Base-by-base conservation (phyloP, 352 stramenopile genomes). In the Globisporangium megalacanthum region DNA sequence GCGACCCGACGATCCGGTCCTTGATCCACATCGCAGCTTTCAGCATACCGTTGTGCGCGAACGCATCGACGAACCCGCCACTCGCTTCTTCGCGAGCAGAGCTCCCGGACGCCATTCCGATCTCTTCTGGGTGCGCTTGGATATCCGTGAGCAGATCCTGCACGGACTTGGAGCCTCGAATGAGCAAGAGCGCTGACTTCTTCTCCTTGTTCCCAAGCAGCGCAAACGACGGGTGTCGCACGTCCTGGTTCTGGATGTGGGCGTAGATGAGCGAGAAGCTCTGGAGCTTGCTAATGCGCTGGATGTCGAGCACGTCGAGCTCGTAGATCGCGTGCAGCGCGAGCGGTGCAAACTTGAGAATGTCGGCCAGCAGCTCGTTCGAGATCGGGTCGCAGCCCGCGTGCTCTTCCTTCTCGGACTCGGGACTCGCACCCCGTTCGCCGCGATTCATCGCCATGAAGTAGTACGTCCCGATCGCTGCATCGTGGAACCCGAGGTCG, bases 361-460 rank as follows among this genome's bases (percentile, higher is more conserved):
- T 69, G 19, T 89, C 80, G 9, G 66, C n/a, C 33, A 95, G 60
- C 9, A 95, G 61, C 1, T 85, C 79, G 51, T 95, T 81, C 10
- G 85, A 77, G 14, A 93, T 77, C 35, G 70, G 63, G 4, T 73
- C 41, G 52, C 81, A 92, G 4, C 67, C 75, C 19, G 59, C 58
- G 61, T 95, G 83, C 14, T 69, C 69, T 42, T 83, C 69, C 17
- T 73, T 75, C 45, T 95, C 85, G 6, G 66, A 61, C 35, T 86
- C 73, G 7, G 85, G 85, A 48, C 83, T 72, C 31, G 79, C 75
- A n/a, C 85, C 85, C 19, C 85, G 81, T 19, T 89, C 77, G 1
- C 85, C 85, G 46, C 85, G 81, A 48, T 93, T 93, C 77, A 89
- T 92, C 6, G 85, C 85, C 85, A 95, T 95, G 46, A 93, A 93